phyloP scores from a whole-genome alignment of 2,329 filamentous ascomycete species.

The Pleochaeta shiraiana region DNA sequence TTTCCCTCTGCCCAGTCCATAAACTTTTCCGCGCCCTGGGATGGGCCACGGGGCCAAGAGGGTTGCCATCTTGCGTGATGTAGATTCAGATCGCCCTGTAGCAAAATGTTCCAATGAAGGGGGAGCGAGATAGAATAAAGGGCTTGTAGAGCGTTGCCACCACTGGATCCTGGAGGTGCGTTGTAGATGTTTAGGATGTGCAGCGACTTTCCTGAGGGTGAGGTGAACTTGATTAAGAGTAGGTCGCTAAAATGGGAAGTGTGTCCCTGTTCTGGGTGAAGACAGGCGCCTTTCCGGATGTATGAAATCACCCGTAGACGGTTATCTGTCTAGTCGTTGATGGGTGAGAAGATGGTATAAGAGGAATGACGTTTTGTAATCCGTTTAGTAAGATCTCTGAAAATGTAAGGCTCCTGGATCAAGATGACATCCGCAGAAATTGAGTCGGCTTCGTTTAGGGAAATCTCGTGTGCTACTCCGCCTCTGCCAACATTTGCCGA shows the following conservation, averaged over 20 bases:
- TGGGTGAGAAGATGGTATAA: neutral
- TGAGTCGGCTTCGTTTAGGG: neutral
- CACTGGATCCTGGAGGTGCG: neutral
- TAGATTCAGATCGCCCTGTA: neutral
- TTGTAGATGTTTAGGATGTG: conserved; percentile 2
- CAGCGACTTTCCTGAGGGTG: neutral
- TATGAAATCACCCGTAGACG: neutral
- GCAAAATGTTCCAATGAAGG: neutral
- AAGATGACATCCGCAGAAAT: neutral
- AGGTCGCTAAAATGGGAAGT: neutral
- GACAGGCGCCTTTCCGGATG: neutral
- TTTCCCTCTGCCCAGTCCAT: neutral
- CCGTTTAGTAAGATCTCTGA: neutral
- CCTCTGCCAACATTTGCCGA: no score
- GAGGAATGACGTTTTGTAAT: neutral
- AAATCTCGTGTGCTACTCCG: neutral
- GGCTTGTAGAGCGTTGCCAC: neutral
- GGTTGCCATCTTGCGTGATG: neutral
- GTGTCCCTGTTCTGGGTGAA: neutral
- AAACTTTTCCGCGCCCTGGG: neutral
- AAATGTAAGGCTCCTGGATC: neutral
- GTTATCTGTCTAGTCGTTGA: neutral
- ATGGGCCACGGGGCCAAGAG: neutral
- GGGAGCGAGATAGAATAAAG: neutral
- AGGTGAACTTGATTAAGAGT: neutral